These are phyloP conservation scores for Spergularia bocconei DNA, from an alignment of 148 eudicot genomes.

Conservation along the genomic window DNA sequence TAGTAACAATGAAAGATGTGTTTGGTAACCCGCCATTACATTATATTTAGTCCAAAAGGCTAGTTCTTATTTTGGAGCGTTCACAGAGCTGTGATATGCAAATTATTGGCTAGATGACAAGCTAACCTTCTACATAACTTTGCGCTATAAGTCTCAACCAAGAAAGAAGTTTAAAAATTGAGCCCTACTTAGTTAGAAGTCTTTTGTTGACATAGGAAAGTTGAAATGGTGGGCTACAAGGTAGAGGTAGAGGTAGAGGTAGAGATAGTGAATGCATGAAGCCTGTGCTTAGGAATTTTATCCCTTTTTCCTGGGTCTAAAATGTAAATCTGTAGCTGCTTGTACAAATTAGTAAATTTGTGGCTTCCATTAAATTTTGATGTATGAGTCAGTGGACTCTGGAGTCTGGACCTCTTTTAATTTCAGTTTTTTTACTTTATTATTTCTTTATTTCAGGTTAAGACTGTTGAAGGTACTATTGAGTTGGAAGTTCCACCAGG, in stretches of 20 bases:
- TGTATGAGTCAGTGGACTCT: neutral
- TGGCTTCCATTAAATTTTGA: neutral
- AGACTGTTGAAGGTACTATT: slow-evolving; percentile 81
- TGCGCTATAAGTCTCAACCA: no score
- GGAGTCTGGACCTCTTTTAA: neutral
- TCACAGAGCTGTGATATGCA: neutral
- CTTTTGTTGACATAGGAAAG: neutral
- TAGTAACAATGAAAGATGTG: neutral
- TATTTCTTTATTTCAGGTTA: slow-evolving; percentile 48
- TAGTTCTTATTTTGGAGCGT: neutral
- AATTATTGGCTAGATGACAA: neutral
- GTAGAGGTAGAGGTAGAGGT: neutral
- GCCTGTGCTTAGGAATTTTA: neutral
- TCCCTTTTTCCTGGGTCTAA: neutral
- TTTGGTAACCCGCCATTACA: neutral
- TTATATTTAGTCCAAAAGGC: neutral
- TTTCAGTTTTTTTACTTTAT: neutral
- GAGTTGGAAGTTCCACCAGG: slow-evolving; percentile 90
- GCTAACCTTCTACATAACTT: no score
- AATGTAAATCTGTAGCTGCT: neutral
- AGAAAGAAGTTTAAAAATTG: neutral
- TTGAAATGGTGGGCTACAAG: neutral
- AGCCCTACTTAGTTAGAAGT: neutral
- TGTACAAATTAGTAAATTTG: neutral
- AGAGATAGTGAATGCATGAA: neutral